Conservation (phyloP, 345 rosid genomes). For the Linum trigynum region DNA sequence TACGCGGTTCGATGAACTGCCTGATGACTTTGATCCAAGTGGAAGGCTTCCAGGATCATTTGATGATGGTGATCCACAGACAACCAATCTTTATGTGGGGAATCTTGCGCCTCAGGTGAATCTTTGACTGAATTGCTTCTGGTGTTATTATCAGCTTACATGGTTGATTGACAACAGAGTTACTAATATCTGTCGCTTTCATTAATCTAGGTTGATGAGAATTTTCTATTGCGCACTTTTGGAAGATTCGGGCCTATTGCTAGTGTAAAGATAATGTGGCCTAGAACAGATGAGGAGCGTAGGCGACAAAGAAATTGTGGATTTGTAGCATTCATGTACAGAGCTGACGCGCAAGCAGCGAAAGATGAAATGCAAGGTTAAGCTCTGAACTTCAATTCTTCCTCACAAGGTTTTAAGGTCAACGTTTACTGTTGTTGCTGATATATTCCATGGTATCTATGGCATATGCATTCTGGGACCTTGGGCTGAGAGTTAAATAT, state of each 20-base stretch:
- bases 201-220: conserved; percentile 78
- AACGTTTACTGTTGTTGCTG: background rate
- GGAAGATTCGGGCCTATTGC: conserved; percentile 99
- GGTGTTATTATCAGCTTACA: background rate
- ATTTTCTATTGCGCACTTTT: conserved; percentile 91
- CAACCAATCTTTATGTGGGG: conserved; percentile 95
- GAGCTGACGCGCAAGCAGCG: conserved; percentile 99
- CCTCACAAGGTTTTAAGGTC: background rate
- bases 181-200: conserved; percentile 6
- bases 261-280: conserved; percentile 99
- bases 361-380: conserved; percentile 99
- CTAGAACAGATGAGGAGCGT: conserved; percentile 93
- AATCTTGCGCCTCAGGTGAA: conserved; percentile 84
- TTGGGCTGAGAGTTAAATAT: too few relatives aligned
- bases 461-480: too few relatives aligned
- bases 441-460: too few relatives aligned
- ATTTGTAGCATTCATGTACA: conserved; percentile 93
- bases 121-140: background rate
- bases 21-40: conserved; percentile 97
- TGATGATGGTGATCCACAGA: conserved; percentile 99
- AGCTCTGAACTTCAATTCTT: background rate
- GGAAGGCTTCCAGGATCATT: conserved; percentile 92
- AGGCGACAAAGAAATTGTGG: conserved; percentile 95
- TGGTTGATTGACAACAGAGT: conserved; percentile 5
- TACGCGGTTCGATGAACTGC: conserved; percentile 80